Evolutionary conservation across 1,139 yeast genomes (phyloP).

Genomic region (Saccharomyces hybrid): DNA sequence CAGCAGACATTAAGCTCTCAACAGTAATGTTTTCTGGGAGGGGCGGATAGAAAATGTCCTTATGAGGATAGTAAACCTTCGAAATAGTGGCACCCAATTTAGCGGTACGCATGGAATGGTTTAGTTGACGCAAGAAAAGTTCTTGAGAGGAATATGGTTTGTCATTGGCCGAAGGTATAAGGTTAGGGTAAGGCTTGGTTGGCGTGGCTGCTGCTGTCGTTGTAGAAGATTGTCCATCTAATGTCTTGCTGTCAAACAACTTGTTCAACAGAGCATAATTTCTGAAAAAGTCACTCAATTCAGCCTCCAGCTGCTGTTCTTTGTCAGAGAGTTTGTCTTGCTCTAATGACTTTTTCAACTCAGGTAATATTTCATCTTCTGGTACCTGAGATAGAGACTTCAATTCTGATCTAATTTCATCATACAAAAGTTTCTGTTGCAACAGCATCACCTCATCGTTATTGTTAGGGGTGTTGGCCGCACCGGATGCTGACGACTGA

Average conservation of each 20-base stretch:
- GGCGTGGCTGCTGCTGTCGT: conserved; percentile 7
- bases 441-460: neutral
- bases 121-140: conserved; percentile 61
- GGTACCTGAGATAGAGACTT: neutral
- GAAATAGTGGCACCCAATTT: conserved; percentile 58
- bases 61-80: conserved; percentile 62
- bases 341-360: neutral
- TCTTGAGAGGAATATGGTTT: conserved; percentile 68
- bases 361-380: neutral
- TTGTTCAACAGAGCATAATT: conserved; percentile 23
- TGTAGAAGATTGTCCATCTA: conserved; percentile 10
- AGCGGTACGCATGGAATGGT: conserved; percentile 40
- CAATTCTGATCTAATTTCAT: neutral
- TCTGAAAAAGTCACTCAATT: conserved; percentile 23
- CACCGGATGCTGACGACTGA: neutral
- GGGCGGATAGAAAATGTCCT: conserved; percentile 52
- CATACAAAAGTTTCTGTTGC: neutral
- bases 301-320: conserved; percentile 28
- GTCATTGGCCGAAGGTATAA: conserved; percentile 31
- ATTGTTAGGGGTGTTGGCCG: neutral
- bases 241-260: conserved; percentile 7
- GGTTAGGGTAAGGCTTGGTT: conserved; percentile 27
- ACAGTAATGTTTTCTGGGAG: conserved; percentile 51
- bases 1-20: conserved; percentile 74
- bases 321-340: conserved; percentile 11